Conservation (phyloP, 2,329 filamentous ascomycete genomes). For the Plenodomus lindquistii region DNA sequence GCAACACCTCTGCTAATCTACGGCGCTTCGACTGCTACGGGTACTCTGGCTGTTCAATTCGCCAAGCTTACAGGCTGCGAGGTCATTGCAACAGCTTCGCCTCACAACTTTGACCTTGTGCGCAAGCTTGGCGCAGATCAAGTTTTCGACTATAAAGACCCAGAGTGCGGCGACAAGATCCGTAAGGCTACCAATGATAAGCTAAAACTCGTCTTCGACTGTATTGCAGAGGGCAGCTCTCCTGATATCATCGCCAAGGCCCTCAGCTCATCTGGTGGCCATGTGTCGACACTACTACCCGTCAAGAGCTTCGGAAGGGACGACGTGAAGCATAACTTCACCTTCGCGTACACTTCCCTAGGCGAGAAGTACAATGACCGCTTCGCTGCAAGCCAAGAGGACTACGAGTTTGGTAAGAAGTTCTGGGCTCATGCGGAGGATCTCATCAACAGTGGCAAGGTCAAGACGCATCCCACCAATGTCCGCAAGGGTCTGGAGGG, state of each 20-base stretch:
- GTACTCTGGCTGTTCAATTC: conserved; percentile 55
- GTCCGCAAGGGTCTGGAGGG: conserved; percentile 35
- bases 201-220: conserved; percentile 54
- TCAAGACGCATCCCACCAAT: conserved; percentile 38
- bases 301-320: conserved; percentile 44
- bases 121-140: conserved; percentile 53
- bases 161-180: conserved; percentile 52
- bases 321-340: conserved; percentile 50
- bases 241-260: conserved; percentile 24
- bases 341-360: conserved; percentile 49
- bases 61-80: conserved; percentile 51
- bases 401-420: conserved; percentile 35
- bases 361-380: conserved; percentile 44
- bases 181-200: conserved; percentile 49
- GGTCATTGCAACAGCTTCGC: conserved; percentile 54
- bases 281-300: conserved; percentile 22
- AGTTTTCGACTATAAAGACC: conserved; percentile 56
- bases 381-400: conserved; percentile 29
- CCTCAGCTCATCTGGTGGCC: conserved; percentile 24
- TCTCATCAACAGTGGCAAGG: conserved; percentile 33
- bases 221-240: conserved; percentile 41
- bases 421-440: conserved; percentile 29
- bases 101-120: conserved; percentile 54
- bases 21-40: conserved; percentile 57
- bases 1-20: conserved; percentile 53